These are phyloP conservation scores for Colletotrichum coccodes DNA, from an alignment of 2,329 filamentous ascomycete species.

Conservation along the genomic window DNA sequence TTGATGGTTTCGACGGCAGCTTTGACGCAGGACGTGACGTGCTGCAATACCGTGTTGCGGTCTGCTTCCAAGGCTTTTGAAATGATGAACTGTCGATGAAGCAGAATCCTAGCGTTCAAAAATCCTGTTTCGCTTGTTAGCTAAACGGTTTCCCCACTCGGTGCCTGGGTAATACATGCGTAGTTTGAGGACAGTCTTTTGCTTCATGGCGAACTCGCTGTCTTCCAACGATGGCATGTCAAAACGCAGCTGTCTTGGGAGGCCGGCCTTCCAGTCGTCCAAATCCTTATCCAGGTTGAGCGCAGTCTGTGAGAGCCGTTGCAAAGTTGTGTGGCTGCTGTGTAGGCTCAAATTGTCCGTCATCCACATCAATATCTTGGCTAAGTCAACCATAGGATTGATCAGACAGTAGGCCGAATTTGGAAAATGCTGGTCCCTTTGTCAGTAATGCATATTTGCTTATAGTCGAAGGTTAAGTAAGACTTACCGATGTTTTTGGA, in stretches of 20 bases:
- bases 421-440: background rate
- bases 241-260: slow-evolving; percentile 13
- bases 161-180: background rate
- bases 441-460: background rate
- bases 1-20: slow-evolving; percentile 23
- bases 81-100: slow-evolving; percentile 27
- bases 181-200: slow-evolving; percentile 25
- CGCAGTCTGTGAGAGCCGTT: slow-evolving; percentile 23
- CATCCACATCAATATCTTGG: slow-evolving; percentile 33
- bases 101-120: slow-evolving; percentile 22
- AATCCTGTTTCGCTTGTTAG: background rate
- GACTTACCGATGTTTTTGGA: slow-evolving; percentile 20
- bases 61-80: slow-evolving; percentile 16
- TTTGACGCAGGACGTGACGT: slow-evolving; percentile 14
- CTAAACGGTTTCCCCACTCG: fast-evolving
- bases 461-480: background rate
- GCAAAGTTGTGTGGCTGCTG: slow-evolving; percentile 23
- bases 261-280: slow-evolving; percentile 22
- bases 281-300: slow-evolving; percentile 19
- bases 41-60: slow-evolving; percentile 13
- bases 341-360: slow-evolving; percentile 27
- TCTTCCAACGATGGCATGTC: slow-evolving; percentile 25
- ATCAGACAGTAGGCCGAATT: slow-evolving; percentile 25
- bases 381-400: slow-evolving; percentile 29
- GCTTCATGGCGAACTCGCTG: slow-evolving; percentile 31